A percentile compares a stretch with the other conserved stretches of the same genome.
These are phyloP conservation scores for Solanum gracilifrons DNA, from an alignment of 257 asterid genomes.

Conservation along the genomic window DNA sequence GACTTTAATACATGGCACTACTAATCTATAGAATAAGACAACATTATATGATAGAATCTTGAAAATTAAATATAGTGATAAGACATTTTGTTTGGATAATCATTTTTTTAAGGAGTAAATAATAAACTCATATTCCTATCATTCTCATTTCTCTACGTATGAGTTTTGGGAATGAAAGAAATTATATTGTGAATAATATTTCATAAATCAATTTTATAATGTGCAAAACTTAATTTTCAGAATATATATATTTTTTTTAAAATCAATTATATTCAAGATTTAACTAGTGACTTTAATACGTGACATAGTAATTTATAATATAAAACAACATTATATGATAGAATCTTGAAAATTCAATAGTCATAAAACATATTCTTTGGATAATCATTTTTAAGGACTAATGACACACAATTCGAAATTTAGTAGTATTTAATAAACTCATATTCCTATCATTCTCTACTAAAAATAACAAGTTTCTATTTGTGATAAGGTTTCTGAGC, in stretches of 20 bases:
- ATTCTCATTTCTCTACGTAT: neutral
- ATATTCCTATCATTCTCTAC: neutral
- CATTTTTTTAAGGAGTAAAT: neutral
- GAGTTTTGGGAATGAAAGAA: neutral
- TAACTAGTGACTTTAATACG: neutral
- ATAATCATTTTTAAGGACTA: neutral
- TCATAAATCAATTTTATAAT: neutral
- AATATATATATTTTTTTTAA: neutral
- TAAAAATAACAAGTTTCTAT: neutral
- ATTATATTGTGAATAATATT: neutral
- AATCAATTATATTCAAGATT: neutral
- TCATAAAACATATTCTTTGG: neutral
- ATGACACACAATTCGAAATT: neutral
- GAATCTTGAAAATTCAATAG: neutral
- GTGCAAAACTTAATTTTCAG: too few relatives aligned
- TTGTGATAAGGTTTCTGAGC: neutral
- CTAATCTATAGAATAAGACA: neutral
- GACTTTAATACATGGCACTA: neutral
- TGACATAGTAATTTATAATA: neutral
- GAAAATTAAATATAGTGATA: neutral
- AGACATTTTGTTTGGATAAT: neutral
- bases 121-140: neutral
- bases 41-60: neutral
- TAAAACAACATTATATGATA: neutral
- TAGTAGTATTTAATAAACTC: neutral